phyloP scores from a whole-genome alignment of 2,329 filamentous ascomycete genomes.

The Camptophora hylomeconis region DNA sequence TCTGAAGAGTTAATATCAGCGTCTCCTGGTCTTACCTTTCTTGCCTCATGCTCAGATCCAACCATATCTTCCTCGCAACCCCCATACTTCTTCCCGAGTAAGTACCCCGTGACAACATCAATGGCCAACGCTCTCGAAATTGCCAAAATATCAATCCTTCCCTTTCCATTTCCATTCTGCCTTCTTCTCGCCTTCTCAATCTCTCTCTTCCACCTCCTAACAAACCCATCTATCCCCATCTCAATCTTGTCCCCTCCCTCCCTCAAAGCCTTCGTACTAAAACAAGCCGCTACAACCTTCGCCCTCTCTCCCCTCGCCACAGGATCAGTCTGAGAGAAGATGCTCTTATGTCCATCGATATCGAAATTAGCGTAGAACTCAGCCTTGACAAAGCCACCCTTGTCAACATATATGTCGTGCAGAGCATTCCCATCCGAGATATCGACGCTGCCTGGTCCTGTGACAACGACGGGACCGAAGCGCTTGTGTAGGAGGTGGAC shows the following conservation, averaged over 20 bases:
- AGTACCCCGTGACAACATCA: constrained; percentile 41
- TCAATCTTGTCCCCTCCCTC: constrained; percentile 27
- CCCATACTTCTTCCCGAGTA: constrained; percentile 40
- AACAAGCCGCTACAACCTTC: constrained; percentile 38
- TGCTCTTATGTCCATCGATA: constrained; percentile 40
- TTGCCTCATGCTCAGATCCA: constrained; percentile 5
- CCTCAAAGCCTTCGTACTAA: constrained; percentile 34
- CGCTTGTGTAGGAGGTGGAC: constrained; percentile 21
- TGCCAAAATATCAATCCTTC: constrained; percentile 37
- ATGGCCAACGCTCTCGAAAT: constrained; percentile 37
- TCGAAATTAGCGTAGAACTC: constrained; percentile 43
- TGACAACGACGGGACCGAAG: constrained; percentile 25
- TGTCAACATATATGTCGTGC: constrained; percentile 37
- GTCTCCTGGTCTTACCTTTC: constrained; percentile 7
- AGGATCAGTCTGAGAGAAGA: constrained; percentile 31
- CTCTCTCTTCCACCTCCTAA: constrained; percentile 27
- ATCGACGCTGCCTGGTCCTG: constrained; percentile 27
- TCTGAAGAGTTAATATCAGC: too few species aligned
- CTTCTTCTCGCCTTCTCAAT: constrained; percentile 11
- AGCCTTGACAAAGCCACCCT: constrained; percentile 42
- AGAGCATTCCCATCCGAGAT: constrained; percentile 34
- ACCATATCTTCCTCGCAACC: constrained; percentile 26
- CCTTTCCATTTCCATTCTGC: too few species aligned
- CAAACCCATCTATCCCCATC: constrained; percentile 29
- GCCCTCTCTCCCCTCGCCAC: constrained; percentile 31